phyloP scores from a whole-genome alignment of 2,329 filamentous ascomycete genomes.

The Fusarium albosuccineum region DNA sequence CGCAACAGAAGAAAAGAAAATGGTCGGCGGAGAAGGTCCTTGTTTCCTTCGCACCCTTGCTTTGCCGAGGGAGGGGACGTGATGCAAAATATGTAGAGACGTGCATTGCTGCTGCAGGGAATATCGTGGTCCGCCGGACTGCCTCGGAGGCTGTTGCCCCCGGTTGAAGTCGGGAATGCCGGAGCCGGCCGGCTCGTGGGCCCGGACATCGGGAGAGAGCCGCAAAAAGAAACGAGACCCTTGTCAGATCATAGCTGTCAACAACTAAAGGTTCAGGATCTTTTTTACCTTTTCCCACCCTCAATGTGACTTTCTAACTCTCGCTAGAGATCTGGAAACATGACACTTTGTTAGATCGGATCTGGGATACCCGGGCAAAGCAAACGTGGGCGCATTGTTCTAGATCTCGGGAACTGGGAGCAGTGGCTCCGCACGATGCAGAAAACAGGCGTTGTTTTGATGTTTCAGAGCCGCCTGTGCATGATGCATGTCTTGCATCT shows the following conservation, averaged over 20 bases:
- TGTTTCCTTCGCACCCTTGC: conserved; percentile 10
- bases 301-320: background rate
- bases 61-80: background rate
- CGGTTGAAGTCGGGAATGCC: conserved; percentile 35
- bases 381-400: conserved; percentile 7
- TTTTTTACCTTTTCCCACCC: background rate
- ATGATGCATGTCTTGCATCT: conserved; percentile 35
- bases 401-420: background rate
- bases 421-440: conserved; percentile 13
- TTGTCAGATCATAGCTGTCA: background rate
- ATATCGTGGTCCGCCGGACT: conserved; percentile 3
- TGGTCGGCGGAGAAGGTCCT: background rate
- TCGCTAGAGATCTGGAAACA: background rate
- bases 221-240: background rate
- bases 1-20: background rate
- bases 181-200: conserved; percentile 27
- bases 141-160: conserved; percentile 10
- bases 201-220: conserved; percentile 8
- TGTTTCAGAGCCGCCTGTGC: conserved; percentile 30
- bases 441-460: conserved; percentile 13
- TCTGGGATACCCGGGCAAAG: conserved; percentile 2
- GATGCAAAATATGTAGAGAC: background rate
- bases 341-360: background rate
- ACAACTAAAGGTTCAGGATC: background rate
- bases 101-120: conserved; percentile 4